Evolutionary conservation across 768 basidiomycete genomes (phyloP).

Genomic region (Trametes meyenii): DNA sequence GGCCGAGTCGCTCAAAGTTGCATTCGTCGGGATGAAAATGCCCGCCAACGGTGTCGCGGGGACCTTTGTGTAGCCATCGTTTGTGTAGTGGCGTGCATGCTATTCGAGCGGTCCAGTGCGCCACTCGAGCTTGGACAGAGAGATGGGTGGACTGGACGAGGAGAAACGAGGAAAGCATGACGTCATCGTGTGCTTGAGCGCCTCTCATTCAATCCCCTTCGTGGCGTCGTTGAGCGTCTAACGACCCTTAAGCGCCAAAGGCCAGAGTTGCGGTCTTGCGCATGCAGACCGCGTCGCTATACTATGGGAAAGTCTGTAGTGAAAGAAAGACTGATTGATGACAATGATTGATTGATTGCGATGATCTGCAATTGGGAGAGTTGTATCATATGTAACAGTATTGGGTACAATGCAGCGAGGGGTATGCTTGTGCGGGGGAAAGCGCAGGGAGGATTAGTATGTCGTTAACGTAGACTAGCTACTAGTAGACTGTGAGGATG

Average conservation of each 20-base stretch:
- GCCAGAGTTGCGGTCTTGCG: background rate
- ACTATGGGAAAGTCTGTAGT: too few relatives aligned
- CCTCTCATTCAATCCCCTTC: background rate
- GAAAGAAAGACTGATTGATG: too few relatives aligned
- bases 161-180: conserved; percentile 18
- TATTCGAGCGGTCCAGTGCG: background rate
- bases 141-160: conserved; percentile 8
- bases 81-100: background rate
- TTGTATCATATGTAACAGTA: conserved; percentile 13
- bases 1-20: conserved; percentile 55
- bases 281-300: background rate
- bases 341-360: background rate
- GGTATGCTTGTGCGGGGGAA: conserved; percentile 12
- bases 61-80: conserved; percentile 9
- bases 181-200: background rate
- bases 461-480: conserved; percentile 13
- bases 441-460: conserved; percentile 14
- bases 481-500: conserved; percentile 20
- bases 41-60: conserved; percentile 15
- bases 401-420: conserved; percentile 22
- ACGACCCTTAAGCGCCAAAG: background rate
- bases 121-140: background rate
- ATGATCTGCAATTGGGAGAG: background rate
- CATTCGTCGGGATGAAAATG: conserved; percentile 9
- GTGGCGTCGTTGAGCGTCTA: conserved; percentile 2